Conservation (phyloP, 768 basidiomycete genomes). For the Strobilomyces dryophilus region DNA sequence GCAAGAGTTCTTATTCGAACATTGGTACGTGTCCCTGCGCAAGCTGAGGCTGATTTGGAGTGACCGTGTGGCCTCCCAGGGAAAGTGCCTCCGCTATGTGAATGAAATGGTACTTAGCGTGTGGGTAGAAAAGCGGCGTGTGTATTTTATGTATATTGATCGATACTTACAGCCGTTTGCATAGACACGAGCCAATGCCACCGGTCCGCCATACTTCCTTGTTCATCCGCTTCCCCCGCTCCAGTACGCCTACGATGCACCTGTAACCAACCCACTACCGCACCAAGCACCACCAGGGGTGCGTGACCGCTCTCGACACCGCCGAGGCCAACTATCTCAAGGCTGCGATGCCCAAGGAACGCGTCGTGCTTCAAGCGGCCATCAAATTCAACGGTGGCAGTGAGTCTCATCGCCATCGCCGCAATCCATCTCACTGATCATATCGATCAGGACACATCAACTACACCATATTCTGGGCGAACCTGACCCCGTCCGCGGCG, state of each 20-base stretch:
- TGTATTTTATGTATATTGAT: not conserved
- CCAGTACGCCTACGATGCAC: slow-evolving; percentile 77
- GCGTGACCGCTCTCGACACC: slow-evolving; percentile 87
- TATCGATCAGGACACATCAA: slow-evolving; percentile 71
- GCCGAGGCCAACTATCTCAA: slow-evolving; percentile 79
- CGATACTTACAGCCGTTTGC: no score
- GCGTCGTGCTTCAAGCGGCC: slow-evolving; percentile 85
- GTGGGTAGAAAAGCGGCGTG: not conserved
- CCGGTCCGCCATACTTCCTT: not conserved
- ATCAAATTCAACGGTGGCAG: slow-evolving; percentile 97
- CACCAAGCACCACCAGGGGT: slow-evolving; percentile 96
- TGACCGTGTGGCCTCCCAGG: slow-evolving; percentile 22
- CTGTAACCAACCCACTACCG: no score
- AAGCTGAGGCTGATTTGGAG: not conserved
- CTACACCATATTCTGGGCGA: slow-evolving; percentile 96
- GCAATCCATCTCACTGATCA: not conserved
- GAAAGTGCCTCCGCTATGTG: slow-evolving; percentile 32
- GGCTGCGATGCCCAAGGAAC: slow-evolving; percentile 65
- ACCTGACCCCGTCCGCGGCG: slow-evolving; percentile 64
- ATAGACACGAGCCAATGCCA: slow-evolving; percentile 17
- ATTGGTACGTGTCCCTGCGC: slow-evolving; percentile 46
- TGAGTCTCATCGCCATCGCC: slow-evolving; percentile 35
- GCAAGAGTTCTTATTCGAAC: slow-evolving; percentile 56
- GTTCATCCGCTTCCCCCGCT: slow-evolving; percentile 53
- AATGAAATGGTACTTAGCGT: slow-evolving; percentile 14